Evolutionary conservation across 108 stramenopile genomes (phyloP), one percentile per base, ranked within the genome.

Genomic region (Skeletonema menzelii): DNA sequence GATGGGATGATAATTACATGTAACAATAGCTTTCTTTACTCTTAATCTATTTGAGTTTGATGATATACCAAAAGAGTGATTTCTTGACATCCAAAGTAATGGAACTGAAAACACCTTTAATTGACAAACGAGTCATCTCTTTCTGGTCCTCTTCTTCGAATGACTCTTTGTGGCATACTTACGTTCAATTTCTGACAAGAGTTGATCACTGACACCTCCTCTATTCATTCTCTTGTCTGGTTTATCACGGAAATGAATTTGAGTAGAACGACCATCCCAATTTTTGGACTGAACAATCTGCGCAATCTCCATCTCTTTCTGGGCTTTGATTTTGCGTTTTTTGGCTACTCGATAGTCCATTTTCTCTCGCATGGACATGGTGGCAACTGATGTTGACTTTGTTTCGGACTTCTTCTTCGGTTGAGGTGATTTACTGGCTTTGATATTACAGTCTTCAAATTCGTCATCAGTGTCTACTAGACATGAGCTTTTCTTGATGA

Each of bases 291-390:
- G 59, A 27, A 70, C 28, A 38, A 76, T 31, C 14, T 63, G 31
- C 1, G 75, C 59, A 13, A 76, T 8, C 17, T 76, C 61, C 37
- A 76, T 70, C 15, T 76, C 75, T 35, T 49, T 70, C 17, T 27
- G 19, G 0, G 38, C 34, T 49, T 55, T 70, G 26, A 38, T 34
- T 60, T 76, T 76, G 28, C 75, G 75, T 19, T 70, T 76, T 32
- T 70, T 76, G 30, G 75, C 75, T 13, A 63, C 69, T 4, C 61
- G 75, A 34, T 63, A 76, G 13, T 76, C 75, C 69, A 76, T 63
- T 15, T 76, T 76, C 30, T 76, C 75, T 8, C 49, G 26, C 34
- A 49, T 76, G 27, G 69, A 70, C 75, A 76, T 76, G 6, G 7
- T 32, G 31, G 1, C 7, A 20, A 5, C 46, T 26, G n/a, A n/a